These are phyloP conservation scores for Yamadazyma mexicana DNA, from an alignment of 1,139 yeast species.

Conservation along the genomic window DNA sequence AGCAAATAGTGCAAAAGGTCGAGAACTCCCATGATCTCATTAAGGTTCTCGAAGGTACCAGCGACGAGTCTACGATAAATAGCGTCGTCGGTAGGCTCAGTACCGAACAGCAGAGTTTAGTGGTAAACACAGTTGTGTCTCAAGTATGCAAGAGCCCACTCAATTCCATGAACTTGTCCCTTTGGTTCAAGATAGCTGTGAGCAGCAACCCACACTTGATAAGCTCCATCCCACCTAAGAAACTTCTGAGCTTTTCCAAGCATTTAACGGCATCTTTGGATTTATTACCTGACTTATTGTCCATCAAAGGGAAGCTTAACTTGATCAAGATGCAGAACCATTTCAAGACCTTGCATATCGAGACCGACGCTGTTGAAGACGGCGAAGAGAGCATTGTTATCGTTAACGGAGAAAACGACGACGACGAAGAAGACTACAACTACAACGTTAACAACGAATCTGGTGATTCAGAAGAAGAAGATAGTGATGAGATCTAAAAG, in stretches of 20 bases:
- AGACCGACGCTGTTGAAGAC: slow-evolving; percentile 19
- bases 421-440: slow-evolving; percentile 24
- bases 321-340: slow-evolving; percentile 41
- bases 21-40: slow-evolving; percentile 16
- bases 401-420: slow-evolving; percentile 49
- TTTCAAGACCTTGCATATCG: slow-evolving; percentile 30
- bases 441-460: slow-evolving; percentile 10
- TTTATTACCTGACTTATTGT: slow-evolving; percentile 39
- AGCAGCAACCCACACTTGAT: slow-evolving; percentile 32
- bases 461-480: slow-evolving; percentile 11
- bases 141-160: slow-evolving; percentile 37
- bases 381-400: slow-evolving; percentile 23
- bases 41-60: slow-evolving; percentile 27
- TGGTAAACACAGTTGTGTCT: slow-evolving; percentile 36
- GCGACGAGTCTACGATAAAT: slow-evolving; percentile 35
- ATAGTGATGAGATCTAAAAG: neutral
- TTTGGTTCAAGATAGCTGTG: slow-evolving; percentile 55
- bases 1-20: slow-evolving; percentile 3
- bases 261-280: slow-evolving; percentile 33
- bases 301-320: slow-evolving; percentile 46
- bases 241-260: slow-evolving; percentile 15
- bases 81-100: slow-evolving; percentile 28
- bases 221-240: slow-evolving; percentile 9
- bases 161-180: slow-evolving; percentile 28
- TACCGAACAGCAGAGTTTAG: slow-evolving; percentile 18